phyloP scores from a whole-genome alignment of 345 rosid species.

The Leavenworthia alabamica region DNA sequence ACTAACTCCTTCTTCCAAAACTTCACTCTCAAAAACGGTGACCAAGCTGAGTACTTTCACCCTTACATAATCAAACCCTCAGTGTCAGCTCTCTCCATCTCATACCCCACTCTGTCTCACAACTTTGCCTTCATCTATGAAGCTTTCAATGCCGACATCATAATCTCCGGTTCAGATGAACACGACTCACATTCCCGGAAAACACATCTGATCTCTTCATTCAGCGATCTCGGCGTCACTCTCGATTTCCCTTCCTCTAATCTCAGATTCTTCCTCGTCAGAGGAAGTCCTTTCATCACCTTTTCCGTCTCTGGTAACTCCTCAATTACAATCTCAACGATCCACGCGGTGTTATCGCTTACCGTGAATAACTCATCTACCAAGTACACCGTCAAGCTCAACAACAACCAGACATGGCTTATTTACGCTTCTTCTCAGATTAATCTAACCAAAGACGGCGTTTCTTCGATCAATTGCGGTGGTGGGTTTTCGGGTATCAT shows the following conservation, averaged over 20 bases:
- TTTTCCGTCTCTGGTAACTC: conserved; percentile 42
- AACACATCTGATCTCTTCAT: conserved; percentile 61
- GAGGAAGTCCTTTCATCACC: conserved; percentile 87
- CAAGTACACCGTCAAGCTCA: conserved; percentile 55
- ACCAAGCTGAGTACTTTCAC: conserved; percentile 81
- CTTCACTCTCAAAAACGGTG: conserved; percentile 74
- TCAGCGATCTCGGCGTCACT: conserved; percentile 66
- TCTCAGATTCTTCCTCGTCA: conserved; percentile 66
- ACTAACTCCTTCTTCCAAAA: conserved; percentile 93
- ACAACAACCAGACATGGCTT: conserved; percentile 84
- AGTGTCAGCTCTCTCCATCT: conserved; percentile 54
- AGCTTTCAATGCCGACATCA: conserved; percentile 56
- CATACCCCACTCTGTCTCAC: conserved; percentile 62
- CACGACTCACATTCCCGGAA: conserved; percentile 26
- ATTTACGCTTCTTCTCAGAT: conserved; percentile 68
- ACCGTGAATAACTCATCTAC: conserved; percentile 43
- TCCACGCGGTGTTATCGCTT: conserved; percentile 65
- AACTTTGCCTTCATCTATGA: conserved; percentile 60
- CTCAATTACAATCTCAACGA: conserved; percentile 54
- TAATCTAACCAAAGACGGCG: conserved; percentile 33
- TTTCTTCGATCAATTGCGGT: conserved; percentile 39
- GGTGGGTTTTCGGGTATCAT: conserved; percentile 53
- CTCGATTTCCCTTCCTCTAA: conserved; percentile 67
- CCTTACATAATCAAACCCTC: conserved; percentile 82
- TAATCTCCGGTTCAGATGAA: conserved; percentile 43